Base-by-base conservation (phyloP, 179 eudicot species). In the Beta corolliflora region DNA sequence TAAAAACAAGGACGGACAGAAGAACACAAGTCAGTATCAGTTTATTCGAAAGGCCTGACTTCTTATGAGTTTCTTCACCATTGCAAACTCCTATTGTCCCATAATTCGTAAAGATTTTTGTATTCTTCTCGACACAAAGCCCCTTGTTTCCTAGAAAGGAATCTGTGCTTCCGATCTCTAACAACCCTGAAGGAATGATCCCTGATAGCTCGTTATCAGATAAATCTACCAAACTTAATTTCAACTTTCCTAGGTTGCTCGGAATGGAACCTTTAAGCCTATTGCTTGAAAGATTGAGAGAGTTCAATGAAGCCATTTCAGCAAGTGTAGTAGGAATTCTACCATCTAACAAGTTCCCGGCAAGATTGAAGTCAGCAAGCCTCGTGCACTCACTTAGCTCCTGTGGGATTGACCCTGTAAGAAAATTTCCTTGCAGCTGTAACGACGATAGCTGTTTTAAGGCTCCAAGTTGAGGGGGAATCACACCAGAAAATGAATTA, bases 211-310 rank as follows among this genome's bases (percentile, higher is more conserved):
- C 93, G 80, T 94, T 97, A 23, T 84, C 48, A 2, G 99, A 93
- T 70, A 97, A 72, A 83, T 97, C 97, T 21, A 94, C 85, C 44
- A 82, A 83, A 76, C 97, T 94, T 23, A 97, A 82, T 86, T 84
- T 93, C 88, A 94, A 81, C 46, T 80, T 90, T 56, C 83, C 90
- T 7, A 94, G 81, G 77, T 81, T 87, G 54, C 44, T 73, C 1
- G 99, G 98, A 44, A 97, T 86, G 2, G 88, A 66, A 73, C 99
- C 99, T 0, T 81, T 70, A 21, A 97, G 91, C 75, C 48, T 74
- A 76, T 97, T 96, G 23, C 87, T 81, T 8, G 99, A 97, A 83
- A 97, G 91, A 84, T 97, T 97, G 67, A 97, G 88, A 50, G 99
- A 90, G 81, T 97, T 97, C 87, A 97, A 84, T 29, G 92, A 89